Evolutionary conservation across 768 basidiomycete genomes (phyloP), one percentile per base, ranked within the genome.

Genomic region (Lentinula aciculospora): DNA sequence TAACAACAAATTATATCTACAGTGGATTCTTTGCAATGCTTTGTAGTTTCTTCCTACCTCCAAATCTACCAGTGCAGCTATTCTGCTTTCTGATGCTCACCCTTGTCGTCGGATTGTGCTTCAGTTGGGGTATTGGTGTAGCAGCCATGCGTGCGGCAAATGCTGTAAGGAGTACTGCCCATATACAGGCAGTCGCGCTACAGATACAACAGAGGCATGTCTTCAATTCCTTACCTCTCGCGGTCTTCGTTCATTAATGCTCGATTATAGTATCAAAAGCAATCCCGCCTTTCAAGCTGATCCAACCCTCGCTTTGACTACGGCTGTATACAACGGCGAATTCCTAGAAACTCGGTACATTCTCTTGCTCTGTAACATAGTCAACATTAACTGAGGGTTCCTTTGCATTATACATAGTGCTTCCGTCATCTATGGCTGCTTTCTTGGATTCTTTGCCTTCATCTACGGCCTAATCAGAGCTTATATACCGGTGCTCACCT

Each of bases 101-200:
- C 0, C 61, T 84, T 37, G 60, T 80, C 25, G 15, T 82, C 6
- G 82, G 82, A 1, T 62, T 79, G 45, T 68, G 72, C 2, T 40
- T 80, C 1, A 82, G 82, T 12, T 85, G 83, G 83, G 83, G 76
- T 0, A 71, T 81, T 61, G 80, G 81, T 1, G 69, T 73, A 9
- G 81, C 79, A 0, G 81, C 75, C 0, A 84, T 85, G 82, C 74
- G 74, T 3, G 76, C 79, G 0, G 76, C 75, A 0, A 63, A 79
- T 0, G 66, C 73, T 4, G 75, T 74, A 0, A 69, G 76, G 9
- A 64, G 69, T 54, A 65, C 73, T 58, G 65, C 66, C 0, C 58
- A 73, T 7, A 63, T 77, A 12, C 63, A 66, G 36, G 59, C 62
- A 17, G 65, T 66, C 4, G 61, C 66, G 4, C 65, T 67, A 36